Base-by-base conservation (phyloP, 257 asterid species). In the Rehmannia glutinosa region DNA sequence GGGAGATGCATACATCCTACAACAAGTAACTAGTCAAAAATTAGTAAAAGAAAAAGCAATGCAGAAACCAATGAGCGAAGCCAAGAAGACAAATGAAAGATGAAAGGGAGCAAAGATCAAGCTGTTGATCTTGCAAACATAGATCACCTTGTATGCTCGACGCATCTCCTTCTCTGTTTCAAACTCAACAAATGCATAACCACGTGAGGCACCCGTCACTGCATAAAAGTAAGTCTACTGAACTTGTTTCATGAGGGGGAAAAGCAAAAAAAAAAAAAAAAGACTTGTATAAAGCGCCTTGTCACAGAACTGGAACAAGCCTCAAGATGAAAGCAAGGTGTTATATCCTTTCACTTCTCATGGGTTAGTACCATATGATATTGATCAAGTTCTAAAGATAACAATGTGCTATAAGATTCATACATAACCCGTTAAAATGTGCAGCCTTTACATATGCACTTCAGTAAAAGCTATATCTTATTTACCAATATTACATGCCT, bases 181-280 rank as follows among this genome's bases (percentile, higher is more conserved):
- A 72, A 91, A 94, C 75, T 91, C 96, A 46, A 94, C 96, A 75
- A 94, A 94, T 53, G 87, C 99, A 80, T 91, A 90, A 56, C 97
- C 97, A 30, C 96, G 78, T 21, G 97, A 94, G 54, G 97, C 99
- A 36, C 97, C 97, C 6, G 99, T 91, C 63, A 91, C 99, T 91
- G 85, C 72, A 76, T 68, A 67, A 19, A 75, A 66, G 41, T 27
- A 64, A 45, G 13, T 65, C 33, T 7, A 12, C 8, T 63, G 32
- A 68, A 41, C 59, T 54, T 51, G 66, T n/a, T 68, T 55, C 62
- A 46, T 32, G 64, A 41, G 12, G 27, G 10, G 16, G 12, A 47
- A 17, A 9, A n/a, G n/a, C n/a, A 12, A 41, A 12, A 41, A 60
- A 15, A 54, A 42, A 32, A 20, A 63, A 42, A 2, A 23, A 21